Base-by-base conservation (phyloP, 371 early-diverging fungal genomes). In the Mortierella sp. region DNA sequence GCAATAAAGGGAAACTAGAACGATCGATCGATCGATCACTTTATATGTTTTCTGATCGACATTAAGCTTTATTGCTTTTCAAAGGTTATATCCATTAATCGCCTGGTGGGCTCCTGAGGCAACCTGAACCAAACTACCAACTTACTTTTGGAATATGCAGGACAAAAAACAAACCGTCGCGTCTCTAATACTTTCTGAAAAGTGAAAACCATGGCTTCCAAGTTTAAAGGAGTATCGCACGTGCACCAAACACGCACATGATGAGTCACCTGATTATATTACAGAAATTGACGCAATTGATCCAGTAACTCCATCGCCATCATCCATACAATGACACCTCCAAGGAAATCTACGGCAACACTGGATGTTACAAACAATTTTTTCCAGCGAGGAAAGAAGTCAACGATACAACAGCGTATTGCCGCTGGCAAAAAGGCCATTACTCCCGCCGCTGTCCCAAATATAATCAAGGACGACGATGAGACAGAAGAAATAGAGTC, bases 361-460 rank as follows among this genome's bases (percentile, higher is more conserved):
- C 1, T 53, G n/a, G 65, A 64, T 4, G 9, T 58, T 13, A 43
- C 62, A 1, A 47, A 43, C 64, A 69, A 65, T 53, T 79, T 70
- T 53, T 79, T 78, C 66, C 69, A 69, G 61, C 74, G 74, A 24
- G 79, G 73, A 38, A 73, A 64, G 70, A 78, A 78, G 38, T 65
- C 74, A 16, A 64, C 79, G 9, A 78, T 72, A 22, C 48, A 63
- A 0, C 67, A 65, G 15, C 73, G 74, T 43, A 64, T 70, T 13
- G 67, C 74, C 38, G 67, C 70, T 33, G 67, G 48, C 38, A 78
- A 78, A 70, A 69, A 74, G 60, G 10, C 50, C 13, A 32, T 41
- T 6, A 21, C 53, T 3, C 6, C 64, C 3, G 3, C 69, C 2
- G 24, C 22, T 16, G n/a, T 45, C 16, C 45, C 22, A 58, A 61